These are phyloP conservation scores for Eimeria falciformis DNA, from an alignment of 169 alveolate genomes.

Conservation along the genomic window DNA sequence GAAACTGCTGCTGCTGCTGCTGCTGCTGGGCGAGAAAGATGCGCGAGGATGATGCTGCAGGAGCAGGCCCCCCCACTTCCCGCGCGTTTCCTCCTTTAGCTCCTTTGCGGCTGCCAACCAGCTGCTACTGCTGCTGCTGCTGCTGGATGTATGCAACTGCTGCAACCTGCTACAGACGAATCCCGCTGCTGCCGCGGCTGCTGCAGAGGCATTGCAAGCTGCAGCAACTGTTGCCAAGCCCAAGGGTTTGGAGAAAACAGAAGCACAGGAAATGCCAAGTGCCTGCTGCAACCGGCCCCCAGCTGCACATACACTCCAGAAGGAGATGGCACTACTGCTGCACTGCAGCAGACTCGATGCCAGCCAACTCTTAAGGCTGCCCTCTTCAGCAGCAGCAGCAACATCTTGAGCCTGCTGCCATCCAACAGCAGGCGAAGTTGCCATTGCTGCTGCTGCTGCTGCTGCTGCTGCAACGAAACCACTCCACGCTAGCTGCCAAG, in stretches of 20 bases:
- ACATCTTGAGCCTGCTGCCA: neutral
- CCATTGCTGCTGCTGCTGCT: constrained; percentile 28
- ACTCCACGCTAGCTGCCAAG: neutral
- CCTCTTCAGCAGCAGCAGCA: neutral
- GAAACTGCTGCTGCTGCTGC: neutral
- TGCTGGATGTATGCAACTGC: constrained; percentile 11
- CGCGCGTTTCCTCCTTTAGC: constrained; percentile 36
- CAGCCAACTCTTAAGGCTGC: constrained; percentile 15
- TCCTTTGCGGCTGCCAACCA: constrained; percentile 48
- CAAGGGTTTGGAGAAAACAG: neutral
- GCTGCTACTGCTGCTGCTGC: neutral
- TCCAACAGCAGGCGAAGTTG: neutral
- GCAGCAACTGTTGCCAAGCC: constrained; percentile 25
- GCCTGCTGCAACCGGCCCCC: constrained; percentile 8
- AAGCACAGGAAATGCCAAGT: neutral
- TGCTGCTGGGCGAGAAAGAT: constrained; percentile 40
- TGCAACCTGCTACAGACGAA: neutral
- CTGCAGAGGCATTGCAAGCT: neutral
- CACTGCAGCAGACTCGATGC: constrained; percentile 47
- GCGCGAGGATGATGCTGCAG: constrained; percentile 49
- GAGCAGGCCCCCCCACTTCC: constrained; percentile 47
- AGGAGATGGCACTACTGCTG: neutral
- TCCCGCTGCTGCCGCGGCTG: constrained; percentile 19
- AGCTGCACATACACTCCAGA: neutral
- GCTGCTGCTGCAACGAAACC: neutral